Conservation (phyloP, 2,329 filamentous ascomycete species). For the Alternaria rosae region DNA sequence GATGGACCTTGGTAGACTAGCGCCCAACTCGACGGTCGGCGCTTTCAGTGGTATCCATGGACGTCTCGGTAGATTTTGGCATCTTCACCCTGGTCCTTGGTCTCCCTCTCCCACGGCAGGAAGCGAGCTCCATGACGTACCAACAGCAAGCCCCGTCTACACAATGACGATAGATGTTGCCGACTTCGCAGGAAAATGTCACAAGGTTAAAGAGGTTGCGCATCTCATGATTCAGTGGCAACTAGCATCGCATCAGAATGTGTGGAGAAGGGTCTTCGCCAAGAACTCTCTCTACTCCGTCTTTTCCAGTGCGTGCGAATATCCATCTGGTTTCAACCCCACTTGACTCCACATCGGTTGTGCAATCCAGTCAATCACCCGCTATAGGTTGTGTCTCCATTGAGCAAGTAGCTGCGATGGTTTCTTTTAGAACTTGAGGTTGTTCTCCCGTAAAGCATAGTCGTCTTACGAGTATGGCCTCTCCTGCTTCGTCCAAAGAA, state of each 20-base stretch:
- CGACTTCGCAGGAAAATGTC: neutral
- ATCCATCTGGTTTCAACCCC: too few relatives aligned
- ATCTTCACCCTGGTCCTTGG: neutral
- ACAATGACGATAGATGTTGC: neutral
- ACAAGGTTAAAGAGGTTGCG: too few relatives aligned
- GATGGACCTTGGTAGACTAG: neutral
- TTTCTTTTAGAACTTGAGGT: too few relatives aligned
- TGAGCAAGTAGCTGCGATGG: too few relatives aligned
- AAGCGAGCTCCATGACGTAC: constrained; percentile 9
- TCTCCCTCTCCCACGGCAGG: neutral
- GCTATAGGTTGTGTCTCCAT: too few relatives aligned
- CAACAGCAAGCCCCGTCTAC: neutral
- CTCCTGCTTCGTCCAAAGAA: neutral
- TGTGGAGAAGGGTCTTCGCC: neutral
- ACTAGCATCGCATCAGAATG: neutral
- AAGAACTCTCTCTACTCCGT: too few relatives aligned
- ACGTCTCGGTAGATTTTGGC: neutral
- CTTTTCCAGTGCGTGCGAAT: neutral
- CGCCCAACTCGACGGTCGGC: neutral
- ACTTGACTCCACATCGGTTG: too few relatives aligned
- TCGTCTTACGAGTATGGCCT: too few relatives aligned
- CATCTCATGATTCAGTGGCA: neutral
- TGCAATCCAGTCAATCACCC: too few relatives aligned
- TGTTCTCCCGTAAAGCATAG: neutral
- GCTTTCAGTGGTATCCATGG: neutral